A percentile compares a stretch with the other conserved stretches of the same genome.
phyloP scores from a whole-genome alignment of 2,329 filamentous ascomycete species.

The Sclerotinia trifoliorum region DNA sequence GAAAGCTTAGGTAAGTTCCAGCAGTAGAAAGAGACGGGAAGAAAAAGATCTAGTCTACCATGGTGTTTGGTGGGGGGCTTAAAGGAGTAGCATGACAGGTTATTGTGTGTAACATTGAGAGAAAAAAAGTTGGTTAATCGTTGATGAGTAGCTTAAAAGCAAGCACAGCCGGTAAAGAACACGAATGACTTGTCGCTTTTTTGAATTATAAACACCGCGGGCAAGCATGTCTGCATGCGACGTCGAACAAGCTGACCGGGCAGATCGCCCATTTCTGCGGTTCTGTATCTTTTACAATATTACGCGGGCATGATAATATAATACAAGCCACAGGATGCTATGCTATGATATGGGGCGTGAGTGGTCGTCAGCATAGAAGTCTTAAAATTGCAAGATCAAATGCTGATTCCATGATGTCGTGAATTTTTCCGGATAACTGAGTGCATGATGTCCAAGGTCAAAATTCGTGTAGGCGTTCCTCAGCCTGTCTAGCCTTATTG shows the following conservation, averaged over 20 bases:
- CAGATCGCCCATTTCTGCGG: constrained; percentile 21
- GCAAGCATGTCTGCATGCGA: constrained; percentile 32
- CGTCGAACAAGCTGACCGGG: constrained; percentile 31
- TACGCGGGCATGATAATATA: constrained; percentile 21
- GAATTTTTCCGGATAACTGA: constrained; percentile 33
- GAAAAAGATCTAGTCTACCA: constrained; percentile 18
- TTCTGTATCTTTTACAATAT: constrained; percentile 23
- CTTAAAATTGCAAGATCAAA: constrained; percentile 22
- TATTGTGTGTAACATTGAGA: constrained; percentile 23
- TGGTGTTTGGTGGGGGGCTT: constrained; percentile 27
- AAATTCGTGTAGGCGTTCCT: constrained; percentile 18
- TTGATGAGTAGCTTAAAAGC: constrained; percentile 26
- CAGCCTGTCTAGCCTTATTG: constrained; percentile 20
- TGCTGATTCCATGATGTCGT: constrained; percentile 23
- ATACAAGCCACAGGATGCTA: constrained; percentile 31
- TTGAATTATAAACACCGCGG: constrained; percentile 22
- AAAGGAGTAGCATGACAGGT: constrained; percentile 27
- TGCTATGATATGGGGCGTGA: constrained; percentile 26
- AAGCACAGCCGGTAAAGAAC: constrained; percentile 24
- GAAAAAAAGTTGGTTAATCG: constrained; percentile 17
- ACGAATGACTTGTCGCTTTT: constrained; percentile 24
- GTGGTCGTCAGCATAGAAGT: constrained; percentile 20
- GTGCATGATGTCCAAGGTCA: constrained; percentile 27
- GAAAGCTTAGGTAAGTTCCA: constrained; percentile 24
- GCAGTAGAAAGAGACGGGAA: constrained; percentile 22